Base-by-base conservation (phyloP, 306 rosid species). In the Begonia fuchsioides region DNA sequence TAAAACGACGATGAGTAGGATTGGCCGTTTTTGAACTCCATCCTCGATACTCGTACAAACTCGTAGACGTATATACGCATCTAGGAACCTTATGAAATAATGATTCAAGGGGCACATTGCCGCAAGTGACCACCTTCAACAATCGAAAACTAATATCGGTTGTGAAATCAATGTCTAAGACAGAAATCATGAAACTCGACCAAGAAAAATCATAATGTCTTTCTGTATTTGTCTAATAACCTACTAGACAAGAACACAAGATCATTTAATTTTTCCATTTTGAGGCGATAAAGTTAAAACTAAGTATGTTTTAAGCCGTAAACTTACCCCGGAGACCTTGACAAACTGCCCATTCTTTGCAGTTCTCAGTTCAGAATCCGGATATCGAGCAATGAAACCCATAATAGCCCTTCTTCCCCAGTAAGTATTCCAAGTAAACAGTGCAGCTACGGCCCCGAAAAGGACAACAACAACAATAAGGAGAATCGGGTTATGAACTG, bases 11-110 rank as follows among this genome's bases (percentile, higher is more conserved):
- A 63, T 90, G 98, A 39, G 73, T 80, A 48, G 95, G 71, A 52
- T 90, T 85, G 32, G 98, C 98, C 32, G 93, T 82, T 66, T 85
- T 90, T 44, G 98, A 90, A 73, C 72, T 94, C 98, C 98, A 90
- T 58, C 95, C 98, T 65, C 95, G 83, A 66, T 90, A 90, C 64
- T 90, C 98, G 59, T 70, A 90, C 57, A 90, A 70, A 59, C 85
- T 84, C 32, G 95, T 90, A 46, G 95, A 90, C 65, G 98, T 90
- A 68, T 84, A 90, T 39, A 90, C 94, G 16, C 98, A 90, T 67
- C 98, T 72, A 32, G 98, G 87, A 68, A 90, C 87, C 72, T 71
- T 90, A 15, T 75, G 80, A 59, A 90, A 90, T 56, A 95, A 81
- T 50, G 98, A 84, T 64, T 84, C 98, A 32, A 90, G 86, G 6